Base-by-base conservation (phyloP, 495 filamentous ascomycete species). In the Aspergillus egyptiacus region DNA sequence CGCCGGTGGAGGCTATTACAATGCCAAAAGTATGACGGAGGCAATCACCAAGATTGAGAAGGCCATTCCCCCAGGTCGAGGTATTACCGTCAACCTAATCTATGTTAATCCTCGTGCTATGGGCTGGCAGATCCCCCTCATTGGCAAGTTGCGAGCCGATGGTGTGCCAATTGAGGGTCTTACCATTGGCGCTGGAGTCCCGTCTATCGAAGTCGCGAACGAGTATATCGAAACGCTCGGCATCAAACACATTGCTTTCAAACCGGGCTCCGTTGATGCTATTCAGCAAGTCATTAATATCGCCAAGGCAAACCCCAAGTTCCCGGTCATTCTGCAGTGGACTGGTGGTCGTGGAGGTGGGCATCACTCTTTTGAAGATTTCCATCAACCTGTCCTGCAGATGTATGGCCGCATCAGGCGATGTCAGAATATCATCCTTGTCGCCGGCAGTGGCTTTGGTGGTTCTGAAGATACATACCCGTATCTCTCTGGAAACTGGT, bases 41-140 rank as follows among this genome's bases (percentile, higher is more conserved):
- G 93, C 91, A 24, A 75, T 98, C 48, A 74, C 71, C 42, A 95
- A 95, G 75, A 93, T 98, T 50, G 91, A 96, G 58, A 83, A 85
- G 59, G 78, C 77, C 28, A 90, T 94, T 51, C 89, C 88, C 17
- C 81, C 93, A 13, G 93, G 93, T 38, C 88, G 90, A 50, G 93
- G 93, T 61, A 95, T 98, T 64, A 89, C 82, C 4, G 72, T 95
- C 57, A 98, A 98, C 63, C 64, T 98, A 47, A 98, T 98, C 61
- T 98, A 98, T 58, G 93, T 96, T 61, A 94, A 91, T 61, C 93
- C 93, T 13, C 81, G 86, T 44, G 90, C 91, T 25, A 98, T 98
- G 91, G 86, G 74, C 22, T 98, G 93, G 93, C 93, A 98, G 66
- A 95, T 97, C 38, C 91, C 93, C 36, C 73, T 98, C 22, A 81